Conservation (phyloP, 805 yeast species). For the Wickerhamomyces alni region DNA sequence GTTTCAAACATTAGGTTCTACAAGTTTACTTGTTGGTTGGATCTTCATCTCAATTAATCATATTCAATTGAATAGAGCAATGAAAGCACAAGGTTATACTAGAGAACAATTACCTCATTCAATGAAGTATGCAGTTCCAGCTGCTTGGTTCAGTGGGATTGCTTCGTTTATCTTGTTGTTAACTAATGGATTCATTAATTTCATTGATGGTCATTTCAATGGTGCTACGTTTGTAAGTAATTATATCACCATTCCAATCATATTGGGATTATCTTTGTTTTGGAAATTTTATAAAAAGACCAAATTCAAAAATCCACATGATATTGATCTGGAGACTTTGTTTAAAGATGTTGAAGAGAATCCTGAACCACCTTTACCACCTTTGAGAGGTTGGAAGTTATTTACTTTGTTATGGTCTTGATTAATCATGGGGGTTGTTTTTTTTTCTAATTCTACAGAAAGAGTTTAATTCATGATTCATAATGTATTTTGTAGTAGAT, state of each 20-base stretch:
- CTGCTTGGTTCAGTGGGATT: slow-evolving; percentile 24
- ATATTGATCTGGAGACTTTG: slow-evolving; percentile 31
- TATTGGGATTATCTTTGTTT: slow-evolving; percentile 17
- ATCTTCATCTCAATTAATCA: slow-evolving; percentile 25
- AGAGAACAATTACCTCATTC: slow-evolving; percentile 26
- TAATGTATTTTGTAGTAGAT: too few relatives aligned
- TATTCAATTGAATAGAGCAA: slow-evolving; percentile 25
- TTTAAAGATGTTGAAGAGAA: slow-evolving; percentile 20
- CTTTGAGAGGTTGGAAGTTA: slow-evolving; percentile 1
- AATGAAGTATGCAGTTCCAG: slow-evolving; percentile 18
- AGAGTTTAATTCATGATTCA: too few relatives aligned
- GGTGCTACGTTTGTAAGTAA: background rate
- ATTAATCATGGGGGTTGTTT: too few relatives aligned
- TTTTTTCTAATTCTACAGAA: too few relatives aligned
- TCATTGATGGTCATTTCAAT: slow-evolving; percentile 23
- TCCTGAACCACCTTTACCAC: slow-evolving; percentile 14
- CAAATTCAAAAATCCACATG: slow-evolving; percentile 24
- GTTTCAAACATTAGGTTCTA: slow-evolving; percentile 28
- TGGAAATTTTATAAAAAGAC: slow-evolving; percentile 27
- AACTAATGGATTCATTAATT: slow-evolving; percentile 27
- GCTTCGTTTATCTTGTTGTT: slow-evolving; percentile 20
- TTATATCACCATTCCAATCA: slow-evolving; percentile 13
- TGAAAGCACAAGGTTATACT: slow-evolving; percentile 34
- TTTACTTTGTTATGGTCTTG: slow-evolving; percentile 1
- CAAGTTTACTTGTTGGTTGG: slow-evolving; percentile 27